These are phyloP conservation scores for Diaporthe aspalathi DNA, from an alignment of 2,329 filamentous ascomycete genomes.

Conservation along the genomic window DNA sequence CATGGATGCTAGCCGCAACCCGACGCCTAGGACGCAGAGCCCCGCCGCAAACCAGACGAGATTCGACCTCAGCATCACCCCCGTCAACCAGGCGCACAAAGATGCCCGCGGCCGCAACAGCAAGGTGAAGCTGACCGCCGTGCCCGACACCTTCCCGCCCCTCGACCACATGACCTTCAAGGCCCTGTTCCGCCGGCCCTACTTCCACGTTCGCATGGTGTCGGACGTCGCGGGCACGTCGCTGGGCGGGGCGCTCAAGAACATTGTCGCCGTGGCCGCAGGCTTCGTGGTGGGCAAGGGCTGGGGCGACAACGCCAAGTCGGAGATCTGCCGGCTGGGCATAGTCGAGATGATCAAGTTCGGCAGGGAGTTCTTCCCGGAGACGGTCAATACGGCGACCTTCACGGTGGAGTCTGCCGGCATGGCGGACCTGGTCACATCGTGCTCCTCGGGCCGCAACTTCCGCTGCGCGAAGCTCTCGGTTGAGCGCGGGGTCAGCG, in stretches of 20 bases:
- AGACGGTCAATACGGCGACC: slow-evolving; percentile 82
- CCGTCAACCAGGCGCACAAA: slow-evolving; percentile 69
- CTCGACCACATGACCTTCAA: slow-evolving; percentile 87
- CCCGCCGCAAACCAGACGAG: slow-evolving; percentile 56
- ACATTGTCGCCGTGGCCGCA: slow-evolving; percentile 92
- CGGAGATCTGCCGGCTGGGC: slow-evolving; percentile 97
- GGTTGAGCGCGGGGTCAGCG: slow-evolving; percentile 80
- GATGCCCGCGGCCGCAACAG: slow-evolving; percentile 75
- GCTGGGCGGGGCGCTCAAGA: slow-evolving; percentile 93
- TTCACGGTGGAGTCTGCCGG: slow-evolving; percentile 98
- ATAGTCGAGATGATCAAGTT: slow-evolving; percentile 97
- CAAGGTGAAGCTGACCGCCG: slow-evolving; percentile 76
- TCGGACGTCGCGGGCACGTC: slow-evolving; percentile 97
- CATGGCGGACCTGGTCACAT: slow-evolving; percentile 95
- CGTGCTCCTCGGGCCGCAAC: slow-evolving; percentile 91
- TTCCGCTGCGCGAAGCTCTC: slow-evolving; percentile 93
- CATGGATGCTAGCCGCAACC: slow-evolving; percentile 81
- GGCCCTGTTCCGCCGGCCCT: slow-evolving; percentile 91
- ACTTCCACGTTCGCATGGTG: slow-evolving; percentile 97
- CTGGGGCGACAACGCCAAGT: slow-evolving; percentile 99
- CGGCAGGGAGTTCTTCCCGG: slow-evolving; percentile 90
- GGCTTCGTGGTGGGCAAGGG: slow-evolving; percentile 95
- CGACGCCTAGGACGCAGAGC: slow-evolving; percentile 66
- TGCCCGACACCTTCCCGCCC: slow-evolving; percentile 86
- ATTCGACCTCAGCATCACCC: slow-evolving; percentile 62